Evolutionary conservation across 1,284 basidiomycete genomes (phyloP).

Genomic region (Cutaneotrichosporon arboriforme): DNA sequence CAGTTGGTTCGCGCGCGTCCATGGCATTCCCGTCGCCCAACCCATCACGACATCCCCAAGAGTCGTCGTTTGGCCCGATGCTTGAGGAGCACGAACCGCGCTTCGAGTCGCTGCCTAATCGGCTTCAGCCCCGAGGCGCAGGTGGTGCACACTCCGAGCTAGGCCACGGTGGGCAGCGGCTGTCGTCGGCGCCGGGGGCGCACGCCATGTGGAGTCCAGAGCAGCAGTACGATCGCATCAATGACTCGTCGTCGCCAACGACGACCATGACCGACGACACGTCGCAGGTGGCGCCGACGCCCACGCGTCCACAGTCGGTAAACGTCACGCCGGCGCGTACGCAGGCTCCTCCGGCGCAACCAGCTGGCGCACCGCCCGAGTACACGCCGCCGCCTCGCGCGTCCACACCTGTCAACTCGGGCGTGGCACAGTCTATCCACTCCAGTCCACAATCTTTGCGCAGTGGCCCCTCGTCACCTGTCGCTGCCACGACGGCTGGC

Average conservation of each 20-base stretch:
- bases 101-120: no score
- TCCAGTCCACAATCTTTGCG: background rate
- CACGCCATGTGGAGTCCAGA: background rate
- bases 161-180: background rate
- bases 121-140: no score
- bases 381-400: slow-evolving; percentile 5
- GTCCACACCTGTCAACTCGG: background rate
- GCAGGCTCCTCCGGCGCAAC: background rate
- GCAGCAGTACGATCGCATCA: background rate
- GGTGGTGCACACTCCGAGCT: background rate
- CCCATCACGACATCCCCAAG: background rate
- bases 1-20: background rate
- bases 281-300: background rate
- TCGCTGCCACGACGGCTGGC: background rate
- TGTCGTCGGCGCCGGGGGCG: background rate
- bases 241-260: background rate
- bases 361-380: slow-evolving; percentile 10
- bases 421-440: background rate
- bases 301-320: background rate
- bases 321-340: background rate
- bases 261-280: background rate
- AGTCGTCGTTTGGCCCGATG: background rate
- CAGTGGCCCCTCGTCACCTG: no score
- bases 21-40: slow-evolving; percentile 6
- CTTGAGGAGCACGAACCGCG: background rate